Evolutionary conservation across 2,329 filamentous ascomycete species (phyloP), one percentile per base, ranked within the genome.

Genomic region (Claviceps sp.): DNA sequence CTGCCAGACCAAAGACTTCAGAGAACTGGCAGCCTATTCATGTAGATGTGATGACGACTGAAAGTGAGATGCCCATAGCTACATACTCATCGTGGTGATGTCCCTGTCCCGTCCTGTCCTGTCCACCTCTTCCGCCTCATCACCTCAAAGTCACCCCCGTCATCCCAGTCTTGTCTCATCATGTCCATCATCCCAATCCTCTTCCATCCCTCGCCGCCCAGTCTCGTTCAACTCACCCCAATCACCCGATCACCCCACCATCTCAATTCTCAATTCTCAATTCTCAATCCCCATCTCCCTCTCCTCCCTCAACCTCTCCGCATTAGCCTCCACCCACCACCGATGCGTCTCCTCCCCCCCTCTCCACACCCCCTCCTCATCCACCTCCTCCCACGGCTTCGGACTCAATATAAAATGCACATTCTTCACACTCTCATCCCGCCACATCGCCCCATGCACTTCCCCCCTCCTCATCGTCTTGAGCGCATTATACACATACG

Each of bases 401-500:
- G 79, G 78, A 40, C 70, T 73, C 22, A 82, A 62, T 46, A 83
- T 81, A 55, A 79, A 82, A 60, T 83, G 79, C 5, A 83, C 63
- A 57, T 80, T 81, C 68, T 79, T 81, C 48, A 82, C 76, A 42
- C 66, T 61, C 18, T 74, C 74, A 57, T 83, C 79, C 11, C 68
- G 64, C 79, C 79, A 83, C 52, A 83, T 77, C 52, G 65, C 60
- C 30, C 65, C 63, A 59, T 83, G 79, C 34, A 81, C 77, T 13
- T 67, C 70, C 16, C 68, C 59, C 68, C 72, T 72, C 16, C 76
- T 66, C 68, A 82, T 55, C 16, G 79, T 81, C 72, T 82, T 82
- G 55, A 83, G 71, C 9, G 77, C 79, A 57, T 83, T 83, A 63
- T 82, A 82, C 14, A 74, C 66, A 58, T 82, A 82, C 1, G 78